Conservation (phyloP, 805 yeast genomes). For the Lipomyces sp. region DNA sequence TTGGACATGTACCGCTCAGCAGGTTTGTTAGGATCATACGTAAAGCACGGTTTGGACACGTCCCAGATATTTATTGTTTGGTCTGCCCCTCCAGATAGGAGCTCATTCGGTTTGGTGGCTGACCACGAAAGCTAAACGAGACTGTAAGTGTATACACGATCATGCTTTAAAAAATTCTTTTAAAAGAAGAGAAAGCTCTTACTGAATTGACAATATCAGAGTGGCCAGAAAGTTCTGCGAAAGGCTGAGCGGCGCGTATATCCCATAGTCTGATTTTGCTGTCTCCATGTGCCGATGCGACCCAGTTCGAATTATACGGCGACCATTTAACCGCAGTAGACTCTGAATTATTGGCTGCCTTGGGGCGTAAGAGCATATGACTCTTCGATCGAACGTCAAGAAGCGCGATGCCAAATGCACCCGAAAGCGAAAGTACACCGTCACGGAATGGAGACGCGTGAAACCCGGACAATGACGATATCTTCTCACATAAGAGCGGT, state of each 20-base stretch:
- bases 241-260: constrained; percentile 55
- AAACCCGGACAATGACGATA: constrained; percentile 50
- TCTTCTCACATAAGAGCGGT: constrained; percentile 55
- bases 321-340: constrained; percentile 57
- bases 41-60: constrained; percentile 32
- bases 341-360: constrained; percentile 40
- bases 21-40: constrained; percentile 17
- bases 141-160: background rate
- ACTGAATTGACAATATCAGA: constrained; percentile 52
- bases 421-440: constrained; percentile 60
- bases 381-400: constrained; percentile 61
- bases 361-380: constrained; percentile 47
- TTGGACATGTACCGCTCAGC: constrained; percentile 19
- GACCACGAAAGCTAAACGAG: too few species aligned
- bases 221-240: constrained; percentile 56
- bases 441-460: constrained; percentile 49
- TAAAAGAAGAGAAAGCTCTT: constrained; percentile 47
- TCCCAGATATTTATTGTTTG: constrained; percentile 72
- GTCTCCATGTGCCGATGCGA: constrained; percentile 63
- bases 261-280: constrained; percentile 70
- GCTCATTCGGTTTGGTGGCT: constrained; percentile 42
- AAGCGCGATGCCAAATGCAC: constrained; percentile 66
- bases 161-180: background rate
- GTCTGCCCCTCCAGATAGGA: constrained; percentile 60
- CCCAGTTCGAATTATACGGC: constrained; percentile 52